phyloP scores from a whole-genome alignment of 208 protist species.

The Balamuthia mandrillaris region DNA sequence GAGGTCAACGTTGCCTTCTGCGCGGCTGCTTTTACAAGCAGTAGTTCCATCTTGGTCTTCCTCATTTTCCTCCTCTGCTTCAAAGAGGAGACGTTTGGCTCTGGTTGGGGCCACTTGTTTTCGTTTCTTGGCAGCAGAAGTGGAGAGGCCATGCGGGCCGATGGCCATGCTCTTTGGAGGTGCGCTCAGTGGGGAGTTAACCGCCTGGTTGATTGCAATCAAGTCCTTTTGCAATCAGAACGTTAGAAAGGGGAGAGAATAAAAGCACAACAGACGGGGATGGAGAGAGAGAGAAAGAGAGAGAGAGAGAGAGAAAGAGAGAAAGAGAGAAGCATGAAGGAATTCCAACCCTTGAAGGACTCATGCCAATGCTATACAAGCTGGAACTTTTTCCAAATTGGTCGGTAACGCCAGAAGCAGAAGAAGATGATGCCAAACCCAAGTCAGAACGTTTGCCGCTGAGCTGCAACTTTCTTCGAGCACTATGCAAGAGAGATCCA shows the following conservation, averaged over 20 bases:
- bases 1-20: too few species aligned
- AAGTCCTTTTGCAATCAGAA: not conserved
- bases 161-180: too few species aligned
- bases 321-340: not conserved
- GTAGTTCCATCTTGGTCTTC: too few species aligned
- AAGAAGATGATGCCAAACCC: not conserved
- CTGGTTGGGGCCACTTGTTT: too few species aligned
- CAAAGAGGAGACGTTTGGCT: too few species aligned
- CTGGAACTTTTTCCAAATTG: too few species aligned
- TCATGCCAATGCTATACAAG: conserved; percentile 16
- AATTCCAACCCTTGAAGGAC: not conserved
- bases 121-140: too few species aligned
- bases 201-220: not conserved
- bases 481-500: too few species aligned
- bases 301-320: not conserved
- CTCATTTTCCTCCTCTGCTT: too few species aligned
- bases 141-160: too few species aligned
- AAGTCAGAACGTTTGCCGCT: not conserved
- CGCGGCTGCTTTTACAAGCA: too few species aligned
- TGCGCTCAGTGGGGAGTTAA: not conserved
- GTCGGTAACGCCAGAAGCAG: not conserved
- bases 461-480: too few species aligned
- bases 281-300: not conserved
- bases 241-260: not conserved
- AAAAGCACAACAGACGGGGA: not conserved